Evolutionary conservation across 768 basidiomycete species (phyloP).

Genomic region (Psilocybe cyanescens): DNA sequence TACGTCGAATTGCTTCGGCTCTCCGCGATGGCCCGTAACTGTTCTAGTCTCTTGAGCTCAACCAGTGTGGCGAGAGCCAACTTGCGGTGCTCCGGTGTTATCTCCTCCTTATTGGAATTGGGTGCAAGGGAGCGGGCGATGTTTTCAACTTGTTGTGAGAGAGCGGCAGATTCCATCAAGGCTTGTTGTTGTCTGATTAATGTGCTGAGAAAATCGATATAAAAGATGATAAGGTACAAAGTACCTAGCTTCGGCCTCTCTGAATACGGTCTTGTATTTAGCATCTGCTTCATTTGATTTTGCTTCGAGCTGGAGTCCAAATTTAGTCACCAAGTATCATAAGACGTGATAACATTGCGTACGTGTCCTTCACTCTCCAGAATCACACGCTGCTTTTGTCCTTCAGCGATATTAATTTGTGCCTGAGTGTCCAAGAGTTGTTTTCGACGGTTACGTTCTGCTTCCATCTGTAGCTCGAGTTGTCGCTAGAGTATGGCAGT

Average conservation of each 20-base stretch:
- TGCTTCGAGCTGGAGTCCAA: slow-evolving; percentile 39
- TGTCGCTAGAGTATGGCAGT: slow-evolving; percentile 41
- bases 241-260: slow-evolving; percentile 54
- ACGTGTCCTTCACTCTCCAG: slow-evolving; percentile 58
- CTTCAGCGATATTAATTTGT: slow-evolving; percentile 61
- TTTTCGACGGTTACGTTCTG: slow-evolving; percentile 58
- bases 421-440: slow-evolving; percentile 62
- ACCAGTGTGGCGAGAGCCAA: slow-evolving; percentile 46
- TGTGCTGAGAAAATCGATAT: background rate
- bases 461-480: slow-evolving; percentile 64
- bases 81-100: slow-evolving; percentile 37
- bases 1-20: slow-evolving; percentile 58
- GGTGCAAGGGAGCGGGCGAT: slow-evolving; percentile 45
- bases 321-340: background rate
- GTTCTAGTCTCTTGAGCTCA: slow-evolving; percentile 54
- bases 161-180: slow-evolving; percentile 48
- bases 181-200: slow-evolving; percentile 40
- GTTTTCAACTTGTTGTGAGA: slow-evolving; percentile 51
- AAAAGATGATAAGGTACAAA: background rate
- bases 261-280: slow-evolving; percentile 49
- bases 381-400: slow-evolving; percentile 58
- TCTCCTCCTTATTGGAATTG: slow-evolving; percentile 26
- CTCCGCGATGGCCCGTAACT: slow-evolving; percentile 53
- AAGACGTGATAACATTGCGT: slow-evolving; percentile 15
- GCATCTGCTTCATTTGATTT: slow-evolving; percentile 61